Evolutionary conservation across 768 basidiomycete genomes (phyloP).

Genomic region (Pulveroboletus sp.): DNA sequence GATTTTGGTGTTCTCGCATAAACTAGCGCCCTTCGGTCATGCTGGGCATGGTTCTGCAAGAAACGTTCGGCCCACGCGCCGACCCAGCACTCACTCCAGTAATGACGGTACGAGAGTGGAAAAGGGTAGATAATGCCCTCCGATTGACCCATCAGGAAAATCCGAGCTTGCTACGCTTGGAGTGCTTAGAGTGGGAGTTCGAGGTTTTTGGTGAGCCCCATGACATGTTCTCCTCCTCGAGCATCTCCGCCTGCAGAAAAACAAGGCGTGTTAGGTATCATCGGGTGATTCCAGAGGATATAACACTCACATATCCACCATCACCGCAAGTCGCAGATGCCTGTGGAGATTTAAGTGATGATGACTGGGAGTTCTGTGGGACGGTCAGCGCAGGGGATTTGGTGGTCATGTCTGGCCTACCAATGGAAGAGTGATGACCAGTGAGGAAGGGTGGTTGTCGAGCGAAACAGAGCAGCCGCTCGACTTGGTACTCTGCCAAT

Average conservation of each 20-base stretch:
- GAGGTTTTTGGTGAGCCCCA: slow-evolving; percentile 9
- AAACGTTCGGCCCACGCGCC: too few relatives aligned
- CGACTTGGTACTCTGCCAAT: slow-evolving; percentile 18
- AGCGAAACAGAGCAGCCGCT: slow-evolving; percentile 3
- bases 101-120: slow-evolving; percentile 1
- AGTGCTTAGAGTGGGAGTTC: neutral
- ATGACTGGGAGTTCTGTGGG: slow-evolving; percentile 7
- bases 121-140: neutral
- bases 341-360: slow-evolving; percentile 6
- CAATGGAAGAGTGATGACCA: slow-evolving; percentile 3
- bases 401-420: slow-evolving; percentile 10
- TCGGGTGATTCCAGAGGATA: neutral
- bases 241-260: slow-evolving; percentile 22
- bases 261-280: neutral
- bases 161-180: slow-evolving; percentile 3
- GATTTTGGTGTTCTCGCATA: too few relatives aligned
- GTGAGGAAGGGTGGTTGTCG: too few relatives aligned
- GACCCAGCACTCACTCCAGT: too few relatives aligned
- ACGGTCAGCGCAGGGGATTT: neutral
- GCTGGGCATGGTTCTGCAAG: too few relatives aligned
- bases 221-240: slow-evolving; percentile 28
- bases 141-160: slow-evolving; percentile 8
- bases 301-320: slow-evolving; percentile 14
- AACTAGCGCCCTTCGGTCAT: too few relatives aligned
- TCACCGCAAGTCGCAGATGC: neutral